Conservation (phyloP, 2,329 filamentous ascomycete species). For the Beauveria scarabaeidicola region DNA sequence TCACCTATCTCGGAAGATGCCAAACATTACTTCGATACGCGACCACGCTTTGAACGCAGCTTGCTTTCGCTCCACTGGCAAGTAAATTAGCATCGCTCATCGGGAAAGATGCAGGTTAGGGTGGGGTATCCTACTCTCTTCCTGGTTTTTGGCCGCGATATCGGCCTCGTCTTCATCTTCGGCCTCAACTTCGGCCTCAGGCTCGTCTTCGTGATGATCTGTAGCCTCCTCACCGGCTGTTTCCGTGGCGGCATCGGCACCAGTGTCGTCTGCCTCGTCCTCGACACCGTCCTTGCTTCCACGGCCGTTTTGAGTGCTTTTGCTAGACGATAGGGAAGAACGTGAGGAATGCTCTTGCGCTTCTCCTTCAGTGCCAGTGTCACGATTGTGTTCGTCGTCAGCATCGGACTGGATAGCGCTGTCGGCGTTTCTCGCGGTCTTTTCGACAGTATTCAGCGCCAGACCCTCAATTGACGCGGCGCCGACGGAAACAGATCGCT, state of each 20-base stretch:
- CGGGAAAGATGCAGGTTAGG: background rate
- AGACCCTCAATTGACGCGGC: constrained; percentile 27
- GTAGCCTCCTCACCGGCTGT: constrained; percentile 25
- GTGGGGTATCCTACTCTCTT: constrained; percentile 46
- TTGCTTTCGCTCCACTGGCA: constrained; percentile 65
- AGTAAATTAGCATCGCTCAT: constrained; percentile 16
- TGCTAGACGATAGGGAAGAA: constrained; percentile 28
- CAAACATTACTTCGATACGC: constrained; percentile 81
- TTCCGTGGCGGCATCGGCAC: constrained; percentile 17
- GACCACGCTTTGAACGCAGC: constrained; percentile 71
- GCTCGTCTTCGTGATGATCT: constrained; percentile 25
- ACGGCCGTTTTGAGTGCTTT: constrained; percentile 33
- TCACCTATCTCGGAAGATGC: constrained; percentile 71
- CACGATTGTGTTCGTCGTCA: constrained; percentile 36
- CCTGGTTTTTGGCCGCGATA: constrained; percentile 50
- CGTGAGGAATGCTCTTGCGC: constrained; percentile 24
- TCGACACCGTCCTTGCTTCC: constrained; percentile 27
- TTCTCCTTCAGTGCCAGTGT: constrained; percentile 23
- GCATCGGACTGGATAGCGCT: constrained; percentile 33
- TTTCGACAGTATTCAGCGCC: constrained; percentile 28
- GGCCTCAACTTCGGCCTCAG: constrained; percentile 33
- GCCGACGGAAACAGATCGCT: constrained; percentile 43
- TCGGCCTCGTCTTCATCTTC: constrained; percentile 50
- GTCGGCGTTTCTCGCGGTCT: constrained; percentile 24
- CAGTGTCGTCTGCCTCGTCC: constrained; percentile 14